Conservation (phyloP, 805 yeast species). For the Huiozyma naganishii region DNA sequence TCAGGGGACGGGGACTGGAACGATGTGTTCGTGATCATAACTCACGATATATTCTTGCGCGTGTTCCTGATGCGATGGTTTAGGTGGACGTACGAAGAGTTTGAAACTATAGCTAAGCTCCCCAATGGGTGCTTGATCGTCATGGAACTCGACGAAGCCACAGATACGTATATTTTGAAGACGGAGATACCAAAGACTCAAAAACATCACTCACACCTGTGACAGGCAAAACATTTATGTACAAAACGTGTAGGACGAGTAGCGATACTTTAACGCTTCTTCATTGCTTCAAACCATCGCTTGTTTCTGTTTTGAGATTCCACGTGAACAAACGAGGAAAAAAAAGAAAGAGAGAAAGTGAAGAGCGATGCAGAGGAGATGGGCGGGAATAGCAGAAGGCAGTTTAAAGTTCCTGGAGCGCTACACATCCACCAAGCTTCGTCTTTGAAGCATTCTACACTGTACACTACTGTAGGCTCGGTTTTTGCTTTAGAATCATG, state of each 20-base stretch:
- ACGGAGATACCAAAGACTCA: conserved; percentile 40
- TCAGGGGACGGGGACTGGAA: conserved; percentile 38
- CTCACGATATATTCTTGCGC: conserved; percentile 93
- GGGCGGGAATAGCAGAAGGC: too few species aligned
- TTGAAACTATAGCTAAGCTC: conserved; percentile 69
- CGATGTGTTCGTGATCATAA: conserved; percentile 68
- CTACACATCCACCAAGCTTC: too few species aligned
- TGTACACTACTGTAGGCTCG: too few species aligned
- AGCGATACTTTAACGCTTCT: neutral
- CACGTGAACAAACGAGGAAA: neutral
- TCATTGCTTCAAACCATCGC: neutral
- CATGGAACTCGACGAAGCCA: conserved; percentile 49
- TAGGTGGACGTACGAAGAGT: conserved; percentile 81
- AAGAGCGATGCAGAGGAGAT: neutral
- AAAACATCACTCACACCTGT: neutral
- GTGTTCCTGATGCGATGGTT: conserved; percentile 91
- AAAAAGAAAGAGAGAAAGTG: neutral
- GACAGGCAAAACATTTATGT: neutral
- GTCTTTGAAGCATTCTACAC: too few species aligned
- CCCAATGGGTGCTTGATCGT: conserved; percentile 75
- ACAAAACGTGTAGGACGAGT: neutral
- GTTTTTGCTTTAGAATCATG: conserved; percentile 6
- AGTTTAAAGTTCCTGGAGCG: too few species aligned
- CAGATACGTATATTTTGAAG: conserved; percentile 42
- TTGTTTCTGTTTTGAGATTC: neutral